These are phyloP conservation scores for Thraustochytrium striatum DNA, from an alignment of 352 stramenopile genomes.

Conservation along the genomic window DNA sequence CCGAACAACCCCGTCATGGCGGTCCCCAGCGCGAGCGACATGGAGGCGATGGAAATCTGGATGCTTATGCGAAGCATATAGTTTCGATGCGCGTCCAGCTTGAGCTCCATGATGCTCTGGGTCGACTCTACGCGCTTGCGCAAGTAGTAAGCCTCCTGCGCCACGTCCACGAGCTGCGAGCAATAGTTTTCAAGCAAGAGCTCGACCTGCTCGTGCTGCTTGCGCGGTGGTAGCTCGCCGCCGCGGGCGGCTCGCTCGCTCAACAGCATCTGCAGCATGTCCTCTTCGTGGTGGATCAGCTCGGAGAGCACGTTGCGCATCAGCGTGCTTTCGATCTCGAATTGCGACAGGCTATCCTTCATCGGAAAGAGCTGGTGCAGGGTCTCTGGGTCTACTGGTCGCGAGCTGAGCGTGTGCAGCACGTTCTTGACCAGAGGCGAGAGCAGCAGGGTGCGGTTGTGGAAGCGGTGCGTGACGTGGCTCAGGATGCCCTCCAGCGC, in stretches of 20 bases:
- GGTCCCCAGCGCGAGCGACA: conserved; percentile 9
- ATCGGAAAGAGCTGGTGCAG: conserved; percentile 40
- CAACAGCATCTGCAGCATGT: conserved; percentile 36
- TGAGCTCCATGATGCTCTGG: conserved; percentile 39
- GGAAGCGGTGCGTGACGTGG: background rate
- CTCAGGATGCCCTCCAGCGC: conserved; percentile 37
- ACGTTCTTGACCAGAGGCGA: conserved; percentile 40
- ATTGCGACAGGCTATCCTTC: conserved; percentile 41
- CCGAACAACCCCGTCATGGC: conserved; percentile 23
- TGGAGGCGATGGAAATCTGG: conserved; percentile 25
- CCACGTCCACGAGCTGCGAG: conserved; percentile 39
- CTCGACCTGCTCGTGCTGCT: conserved; percentile 27
- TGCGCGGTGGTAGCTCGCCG: background rate
- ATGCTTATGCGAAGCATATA: conserved; percentile 37
- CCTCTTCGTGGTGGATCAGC: conserved; percentile 34
- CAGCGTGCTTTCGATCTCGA: conserved; percentile 36
- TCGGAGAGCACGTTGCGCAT: conserved; percentile 39
- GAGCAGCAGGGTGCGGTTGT: conserved; percentile 25
- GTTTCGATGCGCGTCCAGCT: conserved; percentile 34
- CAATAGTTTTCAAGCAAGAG: conserved; percentile 38
- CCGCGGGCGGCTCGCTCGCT: background rate
- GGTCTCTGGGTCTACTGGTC: conserved; percentile 17
- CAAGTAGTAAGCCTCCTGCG: conserved; percentile 38
- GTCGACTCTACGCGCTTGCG: conserved; percentile 43
- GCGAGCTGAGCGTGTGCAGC: conserved; percentile 29